Evolutionary conservation across 1,284 basidiomycete species (phyloP).

Genomic region (Vanrija sp.): DNA sequence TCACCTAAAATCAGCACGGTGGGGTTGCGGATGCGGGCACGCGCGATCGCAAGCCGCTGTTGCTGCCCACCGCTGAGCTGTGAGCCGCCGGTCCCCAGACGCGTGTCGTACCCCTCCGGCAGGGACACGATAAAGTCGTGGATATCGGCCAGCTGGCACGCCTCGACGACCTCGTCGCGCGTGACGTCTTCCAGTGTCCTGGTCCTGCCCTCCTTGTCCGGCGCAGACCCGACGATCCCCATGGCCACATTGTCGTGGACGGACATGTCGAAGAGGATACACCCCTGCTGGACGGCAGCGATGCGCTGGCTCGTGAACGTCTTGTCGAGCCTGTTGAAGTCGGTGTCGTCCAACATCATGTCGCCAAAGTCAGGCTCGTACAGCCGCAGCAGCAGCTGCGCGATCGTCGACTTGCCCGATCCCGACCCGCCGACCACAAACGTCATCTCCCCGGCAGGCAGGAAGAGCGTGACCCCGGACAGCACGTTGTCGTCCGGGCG

Average conservation of each 20-base stretch:
- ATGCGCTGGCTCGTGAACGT: constrained; percentile 69
- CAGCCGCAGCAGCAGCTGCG: constrained; percentile 72
- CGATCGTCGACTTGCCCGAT: constrained; percentile 89
- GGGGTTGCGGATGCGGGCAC: constrained; percentile 81
- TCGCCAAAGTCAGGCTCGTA: constrained; percentile 63
- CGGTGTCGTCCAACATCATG: constrained; percentile 78
- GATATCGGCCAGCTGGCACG: constrained; percentile 79
- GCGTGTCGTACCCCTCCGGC: constrained; percentile 83
- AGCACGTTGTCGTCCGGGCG: constrained; percentile 54
- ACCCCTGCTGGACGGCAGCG: constrained; percentile 71
- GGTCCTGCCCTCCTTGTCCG: constrained; percentile 29
- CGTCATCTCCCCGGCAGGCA: constrained; percentile 80
- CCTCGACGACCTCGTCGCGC: constrained; percentile 68
- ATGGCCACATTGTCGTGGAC: constrained; percentile 88
- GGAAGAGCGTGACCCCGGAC: constrained; percentile 54
- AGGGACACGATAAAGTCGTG: constrained; percentile 81
- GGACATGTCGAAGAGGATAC: constrained; percentile 72
- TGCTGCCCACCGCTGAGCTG: constrained; percentile 87
- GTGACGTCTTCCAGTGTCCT: constrained; percentile 53
- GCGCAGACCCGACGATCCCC: constrained; percentile 60
- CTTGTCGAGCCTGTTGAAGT: constrained; percentile 70
- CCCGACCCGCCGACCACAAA: constrained; percentile 91
- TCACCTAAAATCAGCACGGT: constrained; percentile 84
- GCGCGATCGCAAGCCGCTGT: constrained; percentile 85
- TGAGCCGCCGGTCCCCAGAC: constrained; percentile 68